These are phyloP conservation scores for Metschnikowia gruessii DNA, from an alignment of 805 yeast species.

Conservation along the genomic window DNA sequence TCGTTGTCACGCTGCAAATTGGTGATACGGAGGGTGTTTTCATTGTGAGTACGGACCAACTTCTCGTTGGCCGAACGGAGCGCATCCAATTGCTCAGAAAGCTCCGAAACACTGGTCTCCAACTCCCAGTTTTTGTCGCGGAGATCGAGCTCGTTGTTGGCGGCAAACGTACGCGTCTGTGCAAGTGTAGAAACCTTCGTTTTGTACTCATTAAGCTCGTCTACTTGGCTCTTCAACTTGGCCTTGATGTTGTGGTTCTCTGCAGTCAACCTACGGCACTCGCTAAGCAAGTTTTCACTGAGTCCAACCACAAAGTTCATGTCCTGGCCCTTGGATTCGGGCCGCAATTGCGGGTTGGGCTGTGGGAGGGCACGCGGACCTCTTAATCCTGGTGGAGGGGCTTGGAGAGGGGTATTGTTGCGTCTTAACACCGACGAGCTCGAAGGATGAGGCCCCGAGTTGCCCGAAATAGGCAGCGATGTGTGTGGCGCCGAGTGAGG, in stretches of 20 bases:
- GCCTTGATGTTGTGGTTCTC: constrained; percentile 51
- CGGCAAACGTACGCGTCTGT: constrained; percentile 33
- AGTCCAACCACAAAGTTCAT: constrained; percentile 71
- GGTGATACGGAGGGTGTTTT: constrained; percentile 28
- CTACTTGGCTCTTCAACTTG: constrained; percentile 41
- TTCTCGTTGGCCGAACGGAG: constrained; percentile 41
- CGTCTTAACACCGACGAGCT: constrained; percentile 12
- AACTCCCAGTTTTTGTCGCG: constrained; percentile 66
- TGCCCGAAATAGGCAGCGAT: background rate
- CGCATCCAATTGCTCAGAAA: constrained; percentile 43
- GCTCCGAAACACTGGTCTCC: constrained; percentile 48
- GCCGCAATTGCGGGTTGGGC: constrained; percentile 35
- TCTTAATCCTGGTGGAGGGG: constrained; percentile 17
- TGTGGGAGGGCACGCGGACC: constrained; percentile 16
- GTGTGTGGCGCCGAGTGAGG: constrained; percentile 5
- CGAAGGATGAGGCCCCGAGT: constrained; percentile 6
- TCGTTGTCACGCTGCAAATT: constrained; percentile 49
- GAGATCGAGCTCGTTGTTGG: constrained; percentile 45
- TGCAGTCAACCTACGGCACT: constrained; percentile 67
- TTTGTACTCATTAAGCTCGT: constrained; percentile 40
- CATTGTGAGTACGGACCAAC: constrained; percentile 32
- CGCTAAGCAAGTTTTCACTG: constrained; percentile 66
- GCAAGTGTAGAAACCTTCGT: constrained; percentile 35
- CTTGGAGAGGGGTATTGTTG: constrained; percentile 1
- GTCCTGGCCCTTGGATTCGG: constrained; percentile 53